These are phyloP conservation scores for Ophiostoma sp. DNA, from an alignment of 2,329 filamentous ascomycete genomes.

Conservation along the genomic window DNA sequence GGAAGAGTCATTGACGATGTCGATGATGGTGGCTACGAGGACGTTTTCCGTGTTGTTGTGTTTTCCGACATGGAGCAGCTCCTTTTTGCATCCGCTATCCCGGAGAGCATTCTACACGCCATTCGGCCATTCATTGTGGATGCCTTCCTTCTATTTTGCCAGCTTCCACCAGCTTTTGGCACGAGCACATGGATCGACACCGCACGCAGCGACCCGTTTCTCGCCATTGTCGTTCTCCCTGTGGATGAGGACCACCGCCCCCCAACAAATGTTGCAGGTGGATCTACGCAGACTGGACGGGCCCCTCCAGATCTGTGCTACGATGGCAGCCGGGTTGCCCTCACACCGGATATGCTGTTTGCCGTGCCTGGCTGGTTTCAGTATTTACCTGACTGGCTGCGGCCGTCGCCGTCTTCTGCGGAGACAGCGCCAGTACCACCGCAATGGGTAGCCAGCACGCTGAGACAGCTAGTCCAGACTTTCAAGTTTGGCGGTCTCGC, in stretches of 20 bases:
- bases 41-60: constrained; percentile 76
- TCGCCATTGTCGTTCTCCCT: constrained; percentile 26
- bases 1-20: constrained; percentile 70
- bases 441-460: constrained; percentile 45
- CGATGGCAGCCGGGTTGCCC: constrained; percentile 29
- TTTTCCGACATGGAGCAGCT: constrained; percentile 67
- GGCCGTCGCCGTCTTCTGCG: neutral
- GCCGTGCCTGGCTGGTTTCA: constrained; percentile 23
- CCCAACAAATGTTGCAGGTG: neutral
- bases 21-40: constrained; percentile 68
- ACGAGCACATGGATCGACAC: constrained; percentile 30
- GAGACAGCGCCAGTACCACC: constrained; percentile 35
- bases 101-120: constrained; percentile 33
- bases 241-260: neutral
- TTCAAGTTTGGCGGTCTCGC: constrained; percentile 50
- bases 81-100: constrained; percentile 45
- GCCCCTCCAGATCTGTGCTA: constrained; percentile 18
- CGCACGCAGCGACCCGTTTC: constrained; percentile 50
- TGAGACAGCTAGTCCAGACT: constrained; percentile 52
- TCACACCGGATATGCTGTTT: constrained; percentile 41
- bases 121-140: constrained; percentile 53
- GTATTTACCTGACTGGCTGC: constrained; percentile 24
- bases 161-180: constrained; percentile 49
- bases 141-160: constrained; percentile 64
- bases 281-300: neutral